Evolutionary conservation across 805 yeast genomes (phyloP).

Genomic region (Candida caryicola): DNA sequence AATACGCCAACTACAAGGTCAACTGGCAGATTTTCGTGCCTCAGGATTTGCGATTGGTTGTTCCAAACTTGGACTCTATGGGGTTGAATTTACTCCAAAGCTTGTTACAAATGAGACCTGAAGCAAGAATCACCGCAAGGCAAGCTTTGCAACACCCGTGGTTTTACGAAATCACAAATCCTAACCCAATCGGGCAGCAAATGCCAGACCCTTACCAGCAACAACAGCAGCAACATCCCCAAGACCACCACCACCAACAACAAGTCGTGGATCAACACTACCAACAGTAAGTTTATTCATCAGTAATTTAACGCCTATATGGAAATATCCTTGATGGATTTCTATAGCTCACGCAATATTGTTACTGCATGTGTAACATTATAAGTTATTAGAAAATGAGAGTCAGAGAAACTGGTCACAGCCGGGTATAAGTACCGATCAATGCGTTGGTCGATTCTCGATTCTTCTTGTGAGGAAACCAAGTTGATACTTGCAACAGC

Average conservation of each 20-base stretch:
- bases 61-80: slow-evolving; percentile 66
- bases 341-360: no score
- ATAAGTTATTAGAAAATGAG: no score
- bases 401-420: no score
- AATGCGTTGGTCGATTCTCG: no score
- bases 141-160: slow-evolving; percentile 69
- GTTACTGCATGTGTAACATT: no score
- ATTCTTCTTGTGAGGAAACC: no score
- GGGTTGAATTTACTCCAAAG: slow-evolving; percentile 66
- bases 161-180: slow-evolving; percentile 69
- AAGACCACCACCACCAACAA: slow-evolving; percentile 16
- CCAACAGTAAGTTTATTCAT: slow-evolving; percentile 1
- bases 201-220: slow-evolving; percentile 34
- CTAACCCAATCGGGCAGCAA: slow-evolving; percentile 32
- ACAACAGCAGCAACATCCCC: slow-evolving; percentile 13
- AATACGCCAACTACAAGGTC: slow-evolving; percentile 79
- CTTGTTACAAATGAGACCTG: slow-evolving; percentile 60
- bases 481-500: no score
- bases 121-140: slow-evolving; percentile 56
- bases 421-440: no score
- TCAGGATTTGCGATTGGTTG: slow-evolving; percentile 71
- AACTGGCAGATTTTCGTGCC: slow-evolving; percentile 85
- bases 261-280: slow-evolving; percentile 15
- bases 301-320: not conserved
- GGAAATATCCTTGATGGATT: not conserved